A percentile compares a stretch with the other conserved stretches of the same genome.
Evolutionary conservation across 2,329 filamentous ascomycete genomes (phyloP).

Genomic region (Aspergillus felis): DNA sequence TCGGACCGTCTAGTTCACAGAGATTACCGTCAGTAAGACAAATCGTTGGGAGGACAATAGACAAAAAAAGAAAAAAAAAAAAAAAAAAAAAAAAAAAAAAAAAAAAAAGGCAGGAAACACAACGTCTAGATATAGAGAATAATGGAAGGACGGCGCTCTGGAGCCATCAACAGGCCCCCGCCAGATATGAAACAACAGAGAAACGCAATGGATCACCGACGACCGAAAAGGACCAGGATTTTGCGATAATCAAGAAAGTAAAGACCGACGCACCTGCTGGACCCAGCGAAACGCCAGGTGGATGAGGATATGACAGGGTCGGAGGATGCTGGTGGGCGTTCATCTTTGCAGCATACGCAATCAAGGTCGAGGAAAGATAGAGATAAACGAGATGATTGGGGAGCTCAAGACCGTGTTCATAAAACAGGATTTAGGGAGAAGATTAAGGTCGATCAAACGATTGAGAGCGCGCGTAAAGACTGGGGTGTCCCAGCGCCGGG

Average conservation of each 20-base stretch:
- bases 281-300: constrained; percentile 30
- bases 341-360: constrained; percentile 24
- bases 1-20: constrained; percentile 24
- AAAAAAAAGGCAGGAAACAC: constrained; percentile 4
- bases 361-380: constrained; percentile 11
- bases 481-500: constrained; percentile 5
- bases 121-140: not conserved
- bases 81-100: too few species aligned
- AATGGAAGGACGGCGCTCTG: not conserved
- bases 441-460: constrained; percentile 6
- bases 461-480: constrained; percentile 4
- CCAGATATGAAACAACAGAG: constrained; percentile 17
- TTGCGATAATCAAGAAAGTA: constrained; percentile 4
- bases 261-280: constrained; percentile 31
- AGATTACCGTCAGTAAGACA: constrained; percentile 5
- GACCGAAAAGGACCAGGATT: constrained; percentile 2
- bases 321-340: constrained; percentile 27
- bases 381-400: constrained; percentile 10
- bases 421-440: constrained; percentile 9
- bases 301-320: constrained; percentile 26
- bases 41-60: constrained; percentile 5
- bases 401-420: constrained; percentile 5
- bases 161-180: constrained; percentile 10
- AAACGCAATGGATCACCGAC: not conserved
- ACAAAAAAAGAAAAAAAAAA: too few species aligned